Evolutionary conservation across 2,329 filamentous ascomycete genomes (phyloP).

Genomic region (Arthrobotrys musiformis): DNA sequence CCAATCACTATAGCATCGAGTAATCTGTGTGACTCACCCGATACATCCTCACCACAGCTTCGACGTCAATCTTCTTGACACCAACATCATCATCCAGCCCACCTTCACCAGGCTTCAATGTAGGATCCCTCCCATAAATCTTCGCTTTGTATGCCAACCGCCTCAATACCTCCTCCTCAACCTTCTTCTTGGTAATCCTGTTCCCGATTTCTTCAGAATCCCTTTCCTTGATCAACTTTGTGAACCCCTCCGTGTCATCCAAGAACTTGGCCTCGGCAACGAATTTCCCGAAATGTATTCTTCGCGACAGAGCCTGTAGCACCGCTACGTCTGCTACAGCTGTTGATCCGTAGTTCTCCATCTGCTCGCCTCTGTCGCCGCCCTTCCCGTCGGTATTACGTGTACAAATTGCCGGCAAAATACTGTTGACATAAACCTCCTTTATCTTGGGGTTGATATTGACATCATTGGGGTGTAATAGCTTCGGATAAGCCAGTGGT

Average conservation of each 20-base stretch:
- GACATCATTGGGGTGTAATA: constrained; percentile 88
- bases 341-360: constrained; percentile 94
- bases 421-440: constrained; percentile 80
- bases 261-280: constrained; percentile 96
- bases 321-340: constrained; percentile 91
- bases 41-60: constrained; percentile 91
- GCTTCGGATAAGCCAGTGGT: constrained; percentile 84
- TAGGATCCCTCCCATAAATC: constrained; percentile 93
- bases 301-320: constrained; percentile 85
- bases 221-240: constrained; percentile 79
- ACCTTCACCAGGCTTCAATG: constrained; percentile 64
- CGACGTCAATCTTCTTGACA: constrained; percentile 86
- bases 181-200: constrained; percentile 87
- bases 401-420: constrained; percentile 82
- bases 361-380: constrained; percentile 81
- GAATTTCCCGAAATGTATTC: constrained; percentile 98
- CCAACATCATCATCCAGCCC: constrained; percentile 65
- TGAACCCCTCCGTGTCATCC: constrained; percentile 82
- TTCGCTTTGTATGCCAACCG: constrained; percentile 86
- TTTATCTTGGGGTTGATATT: constrained; percentile 91
- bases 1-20: neutral
- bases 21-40: constrained; percentile 63
- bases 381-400: constrained; percentile 61
- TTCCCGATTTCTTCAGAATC: constrained; percentile 85
- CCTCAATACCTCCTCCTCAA: constrained; percentile 92